A percentile compares a stretch with the other conserved stretches of the same genome.
phyloP scores from a whole-genome alignment of 2,329 filamentous ascomycete genomes.

The Lasiodiplodia sp. region DNA sequence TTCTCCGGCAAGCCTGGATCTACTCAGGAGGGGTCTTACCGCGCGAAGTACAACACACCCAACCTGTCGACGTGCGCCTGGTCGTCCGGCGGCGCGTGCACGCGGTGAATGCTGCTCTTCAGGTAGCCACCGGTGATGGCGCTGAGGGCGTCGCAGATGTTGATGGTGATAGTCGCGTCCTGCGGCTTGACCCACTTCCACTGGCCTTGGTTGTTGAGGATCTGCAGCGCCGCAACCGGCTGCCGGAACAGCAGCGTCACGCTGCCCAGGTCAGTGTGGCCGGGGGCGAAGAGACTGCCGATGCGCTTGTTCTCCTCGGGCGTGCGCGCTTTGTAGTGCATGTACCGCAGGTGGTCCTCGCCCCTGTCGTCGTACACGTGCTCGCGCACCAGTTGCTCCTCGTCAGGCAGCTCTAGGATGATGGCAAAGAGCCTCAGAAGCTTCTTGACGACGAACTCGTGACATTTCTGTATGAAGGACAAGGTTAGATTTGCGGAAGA shows the following conservation, averaged over 20 bases:
- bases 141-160: slow-evolving; percentile 50
- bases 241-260: slow-evolving; percentile 66
- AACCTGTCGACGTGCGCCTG: slow-evolving; percentile 58
- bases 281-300: slow-evolving; percentile 54
- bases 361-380: slow-evolving; percentile 66
- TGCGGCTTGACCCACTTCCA: slow-evolving; percentile 53
- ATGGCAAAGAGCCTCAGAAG: slow-evolving; percentile 68
- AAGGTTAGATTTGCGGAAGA: background rate
- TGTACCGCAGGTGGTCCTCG: slow-evolving; percentile 69
- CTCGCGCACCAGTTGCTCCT: slow-evolving; percentile 62
- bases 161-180: slow-evolving; percentile 51
- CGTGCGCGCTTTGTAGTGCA: slow-evolving; percentile 63
- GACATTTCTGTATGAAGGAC: slow-evolving; percentile 45
- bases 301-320: slow-evolving; percentile 56
- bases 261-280: slow-evolving; percentile 65
- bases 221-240: slow-evolving; percentile 64
- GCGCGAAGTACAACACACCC: slow-evolving; percentile 61
- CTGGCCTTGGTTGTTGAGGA: slow-evolving; percentile 48
- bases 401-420: slow-evolving; percentile 65
- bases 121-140: slow-evolving; percentile 52
- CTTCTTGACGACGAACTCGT: slow-evolving; percentile 63
- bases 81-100: slow-evolving; percentile 57
- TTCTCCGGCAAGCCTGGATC: too few relatives aligned
- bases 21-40: slow-evolving; percentile 41
- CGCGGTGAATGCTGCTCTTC: slow-evolving; percentile 60